Evolutionary conservation across 2,329 filamentous ascomycete species (phyloP).

Genomic region (Fusarium mexicanum): DNA sequence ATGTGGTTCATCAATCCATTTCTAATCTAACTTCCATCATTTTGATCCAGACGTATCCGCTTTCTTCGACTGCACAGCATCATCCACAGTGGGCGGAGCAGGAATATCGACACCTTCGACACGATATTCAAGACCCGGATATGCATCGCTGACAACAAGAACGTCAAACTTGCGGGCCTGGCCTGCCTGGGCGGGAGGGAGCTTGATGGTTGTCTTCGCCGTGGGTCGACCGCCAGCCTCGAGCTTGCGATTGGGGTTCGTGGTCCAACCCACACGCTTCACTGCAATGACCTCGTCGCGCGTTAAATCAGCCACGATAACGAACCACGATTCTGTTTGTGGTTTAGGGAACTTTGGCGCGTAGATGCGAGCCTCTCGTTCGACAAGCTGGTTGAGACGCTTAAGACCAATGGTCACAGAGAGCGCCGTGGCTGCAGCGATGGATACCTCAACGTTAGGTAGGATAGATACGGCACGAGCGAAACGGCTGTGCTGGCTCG

Average conservation of each 20-base stretch:
- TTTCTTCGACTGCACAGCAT: conserved; percentile 57
- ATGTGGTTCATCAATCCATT: not conserved
- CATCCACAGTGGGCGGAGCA: conserved; percentile 57
- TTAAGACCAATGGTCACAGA: conserved; percentile 71
- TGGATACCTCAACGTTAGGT: conserved; percentile 72
- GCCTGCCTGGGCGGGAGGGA: conserved; percentile 60
- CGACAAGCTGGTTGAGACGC: conserved; percentile 72
- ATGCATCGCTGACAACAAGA: conserved; percentile 84
- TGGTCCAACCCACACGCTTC: conserved; percentile 82
- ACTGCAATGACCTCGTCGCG: conserved; percentile 84
- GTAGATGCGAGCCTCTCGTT: conserved; percentile 78
- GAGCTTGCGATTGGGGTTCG: conserved; percentile 43
- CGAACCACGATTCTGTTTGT: conserved; percentile 93
- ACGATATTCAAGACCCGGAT: conserved; percentile 75
- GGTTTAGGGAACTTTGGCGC: conserved; percentile 93
- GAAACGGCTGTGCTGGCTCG: conserved; percentile 57
- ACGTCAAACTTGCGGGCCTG: conserved; percentile 75
- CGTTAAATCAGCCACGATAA: conserved; percentile 74
- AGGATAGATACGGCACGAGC: conserved; percentile 70
- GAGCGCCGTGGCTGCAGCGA: conserved; percentile 68
- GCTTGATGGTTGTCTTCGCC: conserved; percentile 66
- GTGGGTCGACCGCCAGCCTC: conserved; percentile 58
- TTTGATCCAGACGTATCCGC: conserved; percentile 27
- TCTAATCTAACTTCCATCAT: not conserved
- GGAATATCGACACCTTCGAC: conserved; percentile 63